Evolutionary conservation across 2,329 filamentous ascomycete genomes (phyloP), one percentile per base, ranked within the genome.

Genomic region (Aspergillus cejpii): DNA sequence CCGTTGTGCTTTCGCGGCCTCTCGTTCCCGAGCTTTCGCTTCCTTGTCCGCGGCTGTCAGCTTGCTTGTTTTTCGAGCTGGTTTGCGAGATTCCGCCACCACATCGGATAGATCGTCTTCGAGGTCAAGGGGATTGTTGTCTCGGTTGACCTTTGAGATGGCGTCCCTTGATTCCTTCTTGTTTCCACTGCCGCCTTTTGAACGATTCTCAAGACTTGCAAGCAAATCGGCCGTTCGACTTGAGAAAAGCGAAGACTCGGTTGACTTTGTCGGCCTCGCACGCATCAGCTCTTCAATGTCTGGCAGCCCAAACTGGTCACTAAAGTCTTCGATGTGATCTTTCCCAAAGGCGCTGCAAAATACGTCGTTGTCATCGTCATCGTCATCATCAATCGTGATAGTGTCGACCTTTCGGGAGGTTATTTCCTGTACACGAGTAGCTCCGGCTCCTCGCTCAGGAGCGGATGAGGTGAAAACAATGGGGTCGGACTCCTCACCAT

Each of bases 11-110:
- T 67, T 72, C 6, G 55, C 53, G 6, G 58, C 61, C 41, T 77
- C 76, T 47, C 74, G 79, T 37, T 81, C 79, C 0, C 67, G 69
- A 17, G 78, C 77, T 48, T 71, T 75, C 2, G 72, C 72, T 36
- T 64, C 62, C 44, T 66, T 70, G 10, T 66, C 63, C 15, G 53
- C 54, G 1, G 53, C 55, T 5, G 54, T 48, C n/a, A 43, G 39
- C 42, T 63, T 59, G 10, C 40, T 48, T 27, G 50, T 67, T 54
- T 74, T 82, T 10, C 67, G 61, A 28, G 47, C 29, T 12, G 67
- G 61, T 37, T 62, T 74, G 33, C 50, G 55, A n/a, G 55, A 62
- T 20, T 76, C 74, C 1, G 76, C 75, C 5, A 81, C 23, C 3
- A 61, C 57, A 44, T 58, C 60, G 11, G 56, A 54, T 3, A 57